Percentiles rank a stretch among this genome's conserved stretches.
Evolutionary conservation across 305 asterid genomes (phyloP).

Genomic region (Ajuga reptans): DNA sequence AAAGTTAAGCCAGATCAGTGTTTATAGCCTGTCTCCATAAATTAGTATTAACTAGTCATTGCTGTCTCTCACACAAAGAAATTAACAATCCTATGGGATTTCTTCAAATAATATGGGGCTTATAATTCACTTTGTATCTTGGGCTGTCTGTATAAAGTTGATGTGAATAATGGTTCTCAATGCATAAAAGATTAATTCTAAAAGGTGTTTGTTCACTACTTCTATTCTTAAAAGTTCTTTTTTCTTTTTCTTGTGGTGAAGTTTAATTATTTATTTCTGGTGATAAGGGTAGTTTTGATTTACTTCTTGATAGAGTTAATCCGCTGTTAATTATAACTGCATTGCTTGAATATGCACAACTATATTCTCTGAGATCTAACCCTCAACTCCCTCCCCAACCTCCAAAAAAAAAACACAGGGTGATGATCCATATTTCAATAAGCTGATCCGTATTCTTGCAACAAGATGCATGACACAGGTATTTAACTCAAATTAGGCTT

Average conservation of each 20-base stretch:
- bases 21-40: not conserved
- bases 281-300: not conserved
- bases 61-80: not conserved
- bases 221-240: not conserved
- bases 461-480: conserved; percentile 99
- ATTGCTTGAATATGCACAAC: not conserved
- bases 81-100: too few relatives aligned
- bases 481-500: conserved; percentile 14
- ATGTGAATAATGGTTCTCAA: not conserved
- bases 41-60: not conserved
- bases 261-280: not conserved
- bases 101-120: too few relatives aligned
- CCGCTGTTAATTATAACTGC: conserved; percentile 1
- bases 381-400: not conserved
- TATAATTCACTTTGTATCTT: not conserved
- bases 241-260: not conserved
- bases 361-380: conserved; percentile 16
- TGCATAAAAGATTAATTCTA: not conserved
- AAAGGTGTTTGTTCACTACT: not conserved
- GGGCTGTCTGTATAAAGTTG: not conserved
- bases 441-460: conserved; percentile 90
- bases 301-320: not conserved
- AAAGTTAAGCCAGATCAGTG: conserved; percentile 4
- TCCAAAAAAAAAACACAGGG: conserved; percentile 37
- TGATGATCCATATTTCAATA: conserved; percentile 88